A percentile compares a stretch with the other conserved stretches of the same genome.
Evolutionary conservation across 306 rosid genomes (phyloP).

Genomic region (Quercus dentata): DNA sequence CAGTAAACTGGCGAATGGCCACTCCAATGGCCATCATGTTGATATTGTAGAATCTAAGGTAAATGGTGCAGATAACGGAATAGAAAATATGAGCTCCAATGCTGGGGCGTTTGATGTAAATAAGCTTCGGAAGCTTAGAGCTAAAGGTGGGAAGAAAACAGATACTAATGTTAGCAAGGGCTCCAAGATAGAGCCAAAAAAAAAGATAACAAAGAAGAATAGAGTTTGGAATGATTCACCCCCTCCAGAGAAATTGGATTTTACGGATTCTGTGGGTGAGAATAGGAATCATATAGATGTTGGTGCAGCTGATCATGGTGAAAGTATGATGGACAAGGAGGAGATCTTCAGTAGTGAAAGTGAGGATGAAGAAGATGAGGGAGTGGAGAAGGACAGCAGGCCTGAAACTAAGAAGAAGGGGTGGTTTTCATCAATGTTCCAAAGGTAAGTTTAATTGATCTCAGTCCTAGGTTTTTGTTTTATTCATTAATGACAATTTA

Average conservation of each 20-base stretch:
- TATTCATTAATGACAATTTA: slow-evolving; percentile 14
- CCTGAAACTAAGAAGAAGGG: slow-evolving; percentile 89
- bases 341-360: slow-evolving; percentile 88
- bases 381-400: slow-evolving; percentile 49
- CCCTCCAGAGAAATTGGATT: slow-evolving; percentile 70
- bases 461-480: background rate
- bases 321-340: slow-evolving; percentile 97
- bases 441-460: slow-evolving; percentile 54
- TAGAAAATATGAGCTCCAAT: slow-evolving; percentile 70
- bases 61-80: slow-evolving; percentile 50
- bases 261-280: slow-evolving; percentile 65
- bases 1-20: slow-evolving; percentile 54
- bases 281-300: slow-evolving; percentile 61
- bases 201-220: slow-evolving; percentile 73
- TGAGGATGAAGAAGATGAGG: slow-evolving; percentile 76
- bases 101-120: slow-evolving; percentile 94
- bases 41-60: slow-evolving; percentile 44
- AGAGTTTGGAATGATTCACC: slow-evolving; percentile 91
- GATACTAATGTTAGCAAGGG: slow-evolving; percentile 57
- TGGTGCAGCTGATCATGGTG: slow-evolving; percentile 83
- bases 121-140: slow-evolving; percentile 83
- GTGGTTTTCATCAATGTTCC: slow-evolving; percentile 96
- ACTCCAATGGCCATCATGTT: slow-evolving; percentile 53
- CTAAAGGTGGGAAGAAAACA: slow-evolving; percentile 70
- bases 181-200: slow-evolving; percentile 67